Conservation (phyloP, 768 basidiomycete genomes). For the Mycena latifolia region DNA sequence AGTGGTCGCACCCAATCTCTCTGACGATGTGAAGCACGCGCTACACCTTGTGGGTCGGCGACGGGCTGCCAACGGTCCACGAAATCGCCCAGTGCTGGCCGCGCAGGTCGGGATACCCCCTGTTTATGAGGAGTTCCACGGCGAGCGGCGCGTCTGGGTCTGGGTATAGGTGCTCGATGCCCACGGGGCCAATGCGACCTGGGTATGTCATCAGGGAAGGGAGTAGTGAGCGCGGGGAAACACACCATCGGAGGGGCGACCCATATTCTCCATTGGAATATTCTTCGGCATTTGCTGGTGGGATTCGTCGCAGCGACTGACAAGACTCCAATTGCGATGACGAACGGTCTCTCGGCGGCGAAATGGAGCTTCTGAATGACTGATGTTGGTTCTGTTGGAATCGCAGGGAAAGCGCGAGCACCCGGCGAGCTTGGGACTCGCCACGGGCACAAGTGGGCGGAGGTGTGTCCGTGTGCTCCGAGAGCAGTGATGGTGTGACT, state of each 20-base stretch:
- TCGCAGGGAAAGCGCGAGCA: too few species aligned
- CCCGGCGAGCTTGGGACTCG: too few species aligned
- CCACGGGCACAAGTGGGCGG: too few species aligned
- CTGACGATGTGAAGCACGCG: conserved; percentile 37
- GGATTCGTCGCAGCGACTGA: too few species aligned
- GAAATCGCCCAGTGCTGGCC: conserved; percentile 41
- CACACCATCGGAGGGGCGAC: neutral
- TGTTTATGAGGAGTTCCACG: conserved; percentile 4
- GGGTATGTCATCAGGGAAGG: too few species aligned
- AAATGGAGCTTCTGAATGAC: too few species aligned
- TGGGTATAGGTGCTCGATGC: neutral
- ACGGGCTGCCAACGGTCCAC: conserved; percentile 36
- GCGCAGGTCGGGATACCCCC: neutral
- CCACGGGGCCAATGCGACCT: neutral
- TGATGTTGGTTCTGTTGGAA: too few species aligned
- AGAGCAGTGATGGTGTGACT: too few species aligned
- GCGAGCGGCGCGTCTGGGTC: neutral
- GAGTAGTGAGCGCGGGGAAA: neutral
- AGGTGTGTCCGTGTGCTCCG: too few species aligned
- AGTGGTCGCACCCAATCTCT: conserved; percentile 36
- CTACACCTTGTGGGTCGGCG: conserved; percentile 33
- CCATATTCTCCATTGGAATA: conserved; percentile 11
- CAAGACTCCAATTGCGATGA: too few species aligned
- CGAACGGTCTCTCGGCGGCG: too few species aligned
- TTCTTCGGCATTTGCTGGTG: neutral